Conservation (phyloP, 116 monocot species). For the Posidonia oceanica region DNA sequence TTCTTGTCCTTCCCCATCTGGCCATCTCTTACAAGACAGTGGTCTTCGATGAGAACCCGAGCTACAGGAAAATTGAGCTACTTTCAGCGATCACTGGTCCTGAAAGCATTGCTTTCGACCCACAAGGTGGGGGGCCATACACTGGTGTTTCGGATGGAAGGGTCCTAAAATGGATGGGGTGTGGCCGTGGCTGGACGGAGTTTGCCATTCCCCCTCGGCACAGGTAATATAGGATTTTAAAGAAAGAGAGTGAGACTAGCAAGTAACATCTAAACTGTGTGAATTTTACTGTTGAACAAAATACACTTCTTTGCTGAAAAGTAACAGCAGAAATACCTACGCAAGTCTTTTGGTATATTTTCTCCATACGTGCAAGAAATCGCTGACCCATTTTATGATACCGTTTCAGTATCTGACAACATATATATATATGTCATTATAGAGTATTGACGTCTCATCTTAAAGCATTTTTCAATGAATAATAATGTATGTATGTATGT, state of each 20-base stretch:
- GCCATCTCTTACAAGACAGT: not conserved
- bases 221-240: slow-evolving; percentile 2
- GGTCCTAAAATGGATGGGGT: slow-evolving; percentile 25
- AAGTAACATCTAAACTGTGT: not conserved
- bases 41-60: not conserved
- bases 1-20: not conserved
- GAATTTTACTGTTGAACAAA: not conserved
- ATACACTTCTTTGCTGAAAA: too few species aligned
- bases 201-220: slow-evolving; percentile 23
- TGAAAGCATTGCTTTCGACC: slow-evolving; percentile 52
- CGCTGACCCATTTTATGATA: too few species aligned
- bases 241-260: not conserved
- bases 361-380: not conserved
- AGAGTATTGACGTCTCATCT: too few species aligned
- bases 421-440: too few species aligned
- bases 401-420: too few species aligned
- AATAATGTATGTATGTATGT: too few species aligned
- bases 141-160: slow-evolving; percentile 56
- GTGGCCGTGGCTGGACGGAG: slow-evolving; percentile 15
- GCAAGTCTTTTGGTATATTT: too few species aligned
- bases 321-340: too few species aligned
- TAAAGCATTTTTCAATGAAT: too few species aligned
- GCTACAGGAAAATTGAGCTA: slow-evolving; percentile 7
- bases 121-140: slow-evolving; percentile 29
- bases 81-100: slow-evolving; percentile 23